Conservation (phyloP, 2,329 filamentous ascomycete genomes). For the Ophiostoma novo-ulmi region DNA sequence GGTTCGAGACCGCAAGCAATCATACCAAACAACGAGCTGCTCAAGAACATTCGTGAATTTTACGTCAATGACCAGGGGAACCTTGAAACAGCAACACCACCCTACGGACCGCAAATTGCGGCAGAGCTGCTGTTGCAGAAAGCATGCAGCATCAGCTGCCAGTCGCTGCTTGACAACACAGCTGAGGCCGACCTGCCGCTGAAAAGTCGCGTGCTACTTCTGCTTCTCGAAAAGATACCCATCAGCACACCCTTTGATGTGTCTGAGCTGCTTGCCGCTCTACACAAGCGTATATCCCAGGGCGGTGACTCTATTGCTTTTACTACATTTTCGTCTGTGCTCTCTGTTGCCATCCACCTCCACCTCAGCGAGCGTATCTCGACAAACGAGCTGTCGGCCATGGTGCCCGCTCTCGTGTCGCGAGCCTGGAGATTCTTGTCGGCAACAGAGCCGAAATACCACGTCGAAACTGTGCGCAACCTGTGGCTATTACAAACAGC, state of each 20-base stretch:
- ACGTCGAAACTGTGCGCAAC: slow-evolving; percentile 83
- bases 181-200: slow-evolving; percentile 48
- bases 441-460: slow-evolving; percentile 80
- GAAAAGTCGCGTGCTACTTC: slow-evolving; percentile 55
- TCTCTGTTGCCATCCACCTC: slow-evolving; percentile 54
- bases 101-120: slow-evolving; percentile 52
- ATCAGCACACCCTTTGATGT: slow-evolving; percentile 43
- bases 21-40: slow-evolving; percentile 46
- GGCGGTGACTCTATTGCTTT: slow-evolving; percentile 41
- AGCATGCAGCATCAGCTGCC: slow-evolving; percentile 48
- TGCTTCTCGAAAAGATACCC: slow-evolving; percentile 51
- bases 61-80: slow-evolving; percentile 67
- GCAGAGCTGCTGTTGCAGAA: slow-evolving; percentile 62
- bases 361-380: slow-evolving; percentile 51
- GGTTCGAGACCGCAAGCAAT: slow-evolving; percentile 7
- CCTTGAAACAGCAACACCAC: slow-evolving; percentile 55
- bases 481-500: slow-evolving; percentile 79
- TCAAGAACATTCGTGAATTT: slow-evolving; percentile 59
- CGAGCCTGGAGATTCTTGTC: slow-evolving; percentile 77
- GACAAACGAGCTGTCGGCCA: slow-evolving; percentile 48
- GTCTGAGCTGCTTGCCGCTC: slow-evolving; percentile 45
- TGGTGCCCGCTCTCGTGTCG: slow-evolving; percentile 64
- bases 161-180: slow-evolving; percentile 41
- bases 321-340: slow-evolving; percentile 52
- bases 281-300: slow-evolving; percentile 45